phyloP scores from a whole-genome alignment of 2,329 filamentous ascomycete species.

The Penicillium sp. region DNA sequence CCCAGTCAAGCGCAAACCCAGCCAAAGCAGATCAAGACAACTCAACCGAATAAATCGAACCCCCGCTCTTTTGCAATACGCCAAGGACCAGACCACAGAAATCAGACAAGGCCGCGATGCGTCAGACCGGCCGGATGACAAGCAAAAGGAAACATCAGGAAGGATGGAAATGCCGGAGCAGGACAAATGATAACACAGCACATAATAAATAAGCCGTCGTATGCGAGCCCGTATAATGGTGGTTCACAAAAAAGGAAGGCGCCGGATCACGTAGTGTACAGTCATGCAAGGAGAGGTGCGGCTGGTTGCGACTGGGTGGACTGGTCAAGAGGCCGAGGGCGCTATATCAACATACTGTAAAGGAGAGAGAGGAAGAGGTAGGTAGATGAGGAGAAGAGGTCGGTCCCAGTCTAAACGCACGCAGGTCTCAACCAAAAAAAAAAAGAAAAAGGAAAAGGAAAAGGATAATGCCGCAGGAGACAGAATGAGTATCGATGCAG shows the following conservation, averaged over 20 bases:
- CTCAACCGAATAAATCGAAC: constrained; percentile 32
- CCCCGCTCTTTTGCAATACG: constrained; percentile 36
- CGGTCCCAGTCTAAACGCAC: constrained; percentile 24
- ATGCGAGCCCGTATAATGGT: constrained; percentile 20
- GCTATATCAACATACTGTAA: constrained; percentile 23
- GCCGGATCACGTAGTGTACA: constrained; percentile 35
- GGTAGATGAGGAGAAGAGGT: constrained; percentile 20
- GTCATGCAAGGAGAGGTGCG: constrained; percentile 32
- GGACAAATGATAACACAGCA: constrained; percentile 16
- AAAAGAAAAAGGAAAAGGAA: constrained; percentile 5
- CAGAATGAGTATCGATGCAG: constrained; percentile 27
- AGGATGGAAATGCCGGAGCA: constrained; percentile 20
- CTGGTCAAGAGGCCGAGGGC: constrained; percentile 1
- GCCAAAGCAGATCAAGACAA: constrained; percentile 31
- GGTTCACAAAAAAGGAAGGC: constrained; percentile 21
- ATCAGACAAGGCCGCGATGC: constrained; percentile 12
- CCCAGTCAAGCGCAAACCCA: constrained; percentile 29
- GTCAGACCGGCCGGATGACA: constrained; percentile 18
- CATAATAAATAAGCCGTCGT: constrained; percentile 20
- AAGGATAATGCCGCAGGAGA: constrained; percentile 24
- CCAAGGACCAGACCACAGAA: constrained; percentile 30
- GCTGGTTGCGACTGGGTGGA: constrained; percentile 13
- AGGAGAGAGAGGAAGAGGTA: constrained; percentile 16
- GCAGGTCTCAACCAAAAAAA: constrained; percentile 26
- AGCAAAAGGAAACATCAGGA: constrained; percentile 15